Conservation (phyloP, 2,329 filamentous ascomycete species). For the Colletotrichum karsti region DNA sequence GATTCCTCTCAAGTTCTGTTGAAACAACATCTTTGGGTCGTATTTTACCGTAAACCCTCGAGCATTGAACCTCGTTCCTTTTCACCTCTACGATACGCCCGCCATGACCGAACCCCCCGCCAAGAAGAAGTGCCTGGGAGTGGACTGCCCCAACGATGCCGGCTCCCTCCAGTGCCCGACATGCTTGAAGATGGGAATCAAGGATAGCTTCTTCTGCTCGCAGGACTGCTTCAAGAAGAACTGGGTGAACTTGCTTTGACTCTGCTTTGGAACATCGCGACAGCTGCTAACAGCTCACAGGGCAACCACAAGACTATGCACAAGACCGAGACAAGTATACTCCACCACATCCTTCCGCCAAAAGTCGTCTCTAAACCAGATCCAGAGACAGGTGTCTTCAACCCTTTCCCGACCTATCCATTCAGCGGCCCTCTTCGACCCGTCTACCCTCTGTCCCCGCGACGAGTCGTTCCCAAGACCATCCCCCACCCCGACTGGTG, state of each 20-base stretch:
- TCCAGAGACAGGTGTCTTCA: conserved; percentile 88
- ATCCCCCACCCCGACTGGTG: conserved; percentile 91
- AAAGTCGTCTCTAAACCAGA: conserved; percentile 90
- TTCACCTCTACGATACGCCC: conserved; percentile 7
- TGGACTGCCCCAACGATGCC: conserved; percentile 87
- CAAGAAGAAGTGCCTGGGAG: conserved; percentile 79
- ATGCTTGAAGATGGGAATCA: conserved; percentile 86
- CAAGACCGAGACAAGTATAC: conserved; percentile 80
- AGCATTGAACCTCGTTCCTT: neutral
- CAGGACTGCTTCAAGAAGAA: conserved; percentile 99
- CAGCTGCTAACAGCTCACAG: conserved; percentile 53
- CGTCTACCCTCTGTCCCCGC: conserved; percentile 83
- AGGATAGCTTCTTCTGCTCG: conserved; percentile 95
- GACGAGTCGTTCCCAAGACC: conserved; percentile 77
- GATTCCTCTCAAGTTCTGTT: neutral
- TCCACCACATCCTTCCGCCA: conserved; percentile 78
- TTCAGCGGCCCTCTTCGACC: conserved; percentile 86
- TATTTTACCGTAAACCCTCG: neutral
- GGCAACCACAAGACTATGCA: conserved; percentile 83
- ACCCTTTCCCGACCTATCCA: conserved; percentile 89
- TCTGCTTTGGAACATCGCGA: neutral
- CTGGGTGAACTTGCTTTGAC: conserved; percentile 74
- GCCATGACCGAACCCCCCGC: conserved; percentile 59
- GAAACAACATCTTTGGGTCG: neutral
- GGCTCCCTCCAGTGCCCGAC: conserved; percentile 91